These are phyloP conservation scores for Withania somnifera DNA, from an alignment of 305 asterid genomes.

Conservation along the genomic window DNA sequence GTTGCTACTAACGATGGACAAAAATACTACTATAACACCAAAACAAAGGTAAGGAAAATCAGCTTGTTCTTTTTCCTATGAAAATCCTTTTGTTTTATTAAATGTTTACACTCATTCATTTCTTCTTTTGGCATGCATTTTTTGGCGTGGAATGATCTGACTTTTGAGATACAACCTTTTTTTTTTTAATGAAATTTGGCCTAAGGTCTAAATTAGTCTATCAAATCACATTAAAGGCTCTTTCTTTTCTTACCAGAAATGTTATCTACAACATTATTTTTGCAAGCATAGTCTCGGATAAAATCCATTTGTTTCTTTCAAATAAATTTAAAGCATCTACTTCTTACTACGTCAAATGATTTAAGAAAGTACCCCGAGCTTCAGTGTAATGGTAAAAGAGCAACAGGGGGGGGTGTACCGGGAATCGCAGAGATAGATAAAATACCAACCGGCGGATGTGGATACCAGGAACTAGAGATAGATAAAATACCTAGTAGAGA, in stretches of 20 bases:
- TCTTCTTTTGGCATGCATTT: neutral
- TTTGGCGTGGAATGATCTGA: neutral
- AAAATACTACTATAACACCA: conserved; percentile 67
- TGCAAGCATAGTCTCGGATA: neutral
- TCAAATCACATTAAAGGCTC: neutral
- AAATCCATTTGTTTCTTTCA: neutral
- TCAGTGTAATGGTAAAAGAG: neutral
- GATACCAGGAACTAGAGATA: too few relatives aligned
- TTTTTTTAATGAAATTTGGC: neutral
- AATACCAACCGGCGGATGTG: too few relatives aligned
- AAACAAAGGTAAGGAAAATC: conserved; percentile 49
- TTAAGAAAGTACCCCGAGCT: neutral
- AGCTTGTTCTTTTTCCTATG: neutral
- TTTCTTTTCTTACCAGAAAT: neutral
- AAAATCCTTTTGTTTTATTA: neutral
- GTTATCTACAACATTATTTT: neutral
- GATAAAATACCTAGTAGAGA: too few relatives aligned
- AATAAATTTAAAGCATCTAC: neutral
- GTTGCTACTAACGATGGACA: conserved; percentile 88
- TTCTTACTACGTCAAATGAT: neutral
- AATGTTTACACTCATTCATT: neutral
- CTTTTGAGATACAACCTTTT: neutral
- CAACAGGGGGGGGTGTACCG: too few relatives aligned
- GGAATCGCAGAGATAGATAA: too few relatives aligned
- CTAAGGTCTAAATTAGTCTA: neutral